Conservation (phyloP, 2,329 filamentous ascomycete genomes). For the Ceratocystis eucalypticola region DNA sequence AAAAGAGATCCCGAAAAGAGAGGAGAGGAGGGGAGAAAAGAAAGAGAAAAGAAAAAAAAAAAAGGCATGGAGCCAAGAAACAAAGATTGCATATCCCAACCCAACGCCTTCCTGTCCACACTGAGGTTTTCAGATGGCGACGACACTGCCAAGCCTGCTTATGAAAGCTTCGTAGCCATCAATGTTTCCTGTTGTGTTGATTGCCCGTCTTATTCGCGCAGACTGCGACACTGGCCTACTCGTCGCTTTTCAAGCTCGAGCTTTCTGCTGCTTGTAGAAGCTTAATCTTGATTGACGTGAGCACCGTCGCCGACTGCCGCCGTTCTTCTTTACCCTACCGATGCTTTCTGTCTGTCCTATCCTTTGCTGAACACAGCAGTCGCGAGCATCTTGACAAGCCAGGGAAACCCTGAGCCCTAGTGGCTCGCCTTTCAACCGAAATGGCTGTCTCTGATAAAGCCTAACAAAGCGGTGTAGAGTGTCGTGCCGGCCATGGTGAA, state of each 20-base stretch:
- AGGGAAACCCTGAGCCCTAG: conserved; percentile 5
- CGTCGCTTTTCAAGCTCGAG: too few species aligned
- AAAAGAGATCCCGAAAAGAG: too few species aligned
- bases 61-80: background rate
- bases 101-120: background rate
- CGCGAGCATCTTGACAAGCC: background rate
- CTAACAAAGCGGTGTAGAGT: background rate
- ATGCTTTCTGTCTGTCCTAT: background rate
- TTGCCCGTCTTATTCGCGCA: background rate
- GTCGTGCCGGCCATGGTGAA: background rate
- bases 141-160: background rate
- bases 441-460: background rate
- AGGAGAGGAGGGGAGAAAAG: too few species aligned
- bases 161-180: background rate
- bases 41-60: too few species aligned
- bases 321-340: background rate
- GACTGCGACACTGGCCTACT: too few species aligned
- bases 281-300: too few species aligned
- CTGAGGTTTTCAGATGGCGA: background rate
- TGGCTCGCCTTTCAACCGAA: background rate
- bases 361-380: background rate
- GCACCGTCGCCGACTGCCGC: background rate
- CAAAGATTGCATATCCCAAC: background rate
- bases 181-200: background rate
- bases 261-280: too few species aligned